phyloP scores from a whole-genome alignment of 2,329 filamentous ascomycete species.

The Colletotrichum lini region DNA sequence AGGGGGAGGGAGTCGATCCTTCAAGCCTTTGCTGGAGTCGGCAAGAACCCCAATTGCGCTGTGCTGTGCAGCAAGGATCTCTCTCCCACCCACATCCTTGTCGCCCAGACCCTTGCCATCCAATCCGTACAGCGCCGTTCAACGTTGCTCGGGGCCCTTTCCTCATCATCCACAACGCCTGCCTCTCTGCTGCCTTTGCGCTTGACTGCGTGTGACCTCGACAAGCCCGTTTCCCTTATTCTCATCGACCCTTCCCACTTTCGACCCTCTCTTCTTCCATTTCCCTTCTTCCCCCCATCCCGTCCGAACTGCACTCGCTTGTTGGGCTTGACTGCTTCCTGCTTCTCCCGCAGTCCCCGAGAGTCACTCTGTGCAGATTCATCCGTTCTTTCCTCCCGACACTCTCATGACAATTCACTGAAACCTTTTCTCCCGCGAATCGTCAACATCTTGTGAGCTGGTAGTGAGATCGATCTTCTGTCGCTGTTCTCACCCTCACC shows the following conservation, averaged over 20 bases:
- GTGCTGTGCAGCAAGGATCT: constrained; percentile 6
- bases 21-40: background rate
- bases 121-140: background rate
- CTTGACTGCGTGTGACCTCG: constrained; percentile 33
- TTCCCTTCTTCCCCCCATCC: constrained; percentile 20
- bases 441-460: constrained; percentile 38
- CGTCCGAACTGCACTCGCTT: constrained; percentile 39
- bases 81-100: constrained; percentile 7
- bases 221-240: constrained; percentile 31
- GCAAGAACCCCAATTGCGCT: background rate
- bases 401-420: constrained; percentile 26
- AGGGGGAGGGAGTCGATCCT: background rate
- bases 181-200: background rate
- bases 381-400: constrained; percentile 40
- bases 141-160: constrained; percentile 18
- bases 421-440: background rate
- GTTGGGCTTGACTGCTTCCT: constrained; percentile 23
- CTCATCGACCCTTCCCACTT: constrained; percentile 37
- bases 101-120: constrained; percentile 21
- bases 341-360: constrained; percentile 31
- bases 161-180: constrained; percentile 24
- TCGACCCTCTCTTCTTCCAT: constrained; percentile 14
- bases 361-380: constrained; percentile 41
- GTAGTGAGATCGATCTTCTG: constrained; percentile 30
- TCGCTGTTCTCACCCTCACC: constrained; percentile 29